phyloP scores from a whole-genome alignment of 2,329 filamentous ascomycete species.

The Bertia moriformis region DNA sequence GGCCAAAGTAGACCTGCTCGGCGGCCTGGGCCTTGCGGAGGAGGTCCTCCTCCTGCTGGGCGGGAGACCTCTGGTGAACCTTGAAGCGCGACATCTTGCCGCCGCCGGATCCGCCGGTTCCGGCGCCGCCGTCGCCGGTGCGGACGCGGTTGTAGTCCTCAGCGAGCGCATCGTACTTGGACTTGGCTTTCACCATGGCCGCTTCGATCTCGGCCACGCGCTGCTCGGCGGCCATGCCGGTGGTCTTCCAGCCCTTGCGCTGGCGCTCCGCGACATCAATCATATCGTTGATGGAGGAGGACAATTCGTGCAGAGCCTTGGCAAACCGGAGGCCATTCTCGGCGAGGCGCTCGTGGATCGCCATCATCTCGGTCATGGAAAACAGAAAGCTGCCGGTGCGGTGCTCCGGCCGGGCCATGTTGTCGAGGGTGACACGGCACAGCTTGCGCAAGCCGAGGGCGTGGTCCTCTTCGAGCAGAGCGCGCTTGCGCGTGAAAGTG shows the following conservation, averaged over 20 bases:
- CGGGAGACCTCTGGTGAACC: constrained; percentile 77
- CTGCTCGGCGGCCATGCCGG: constrained; percentile 74
- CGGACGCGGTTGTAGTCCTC: constrained; percentile 87
- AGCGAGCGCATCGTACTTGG: constrained; percentile 78
- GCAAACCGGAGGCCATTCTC: constrained; percentile 86
- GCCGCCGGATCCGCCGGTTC: too few species aligned
- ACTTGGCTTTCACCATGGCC: constrained; percentile 82
- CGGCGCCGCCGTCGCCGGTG: constrained; percentile 54
- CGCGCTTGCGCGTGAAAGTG: constrained; percentile 82
- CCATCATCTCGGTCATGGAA: constrained; percentile 72
- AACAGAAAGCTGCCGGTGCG: constrained; percentile 68
- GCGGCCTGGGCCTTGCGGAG: constrained; percentile 73
- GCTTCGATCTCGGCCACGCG: constrained; percentile 70
- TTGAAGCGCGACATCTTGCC: constrained; percentile 81
- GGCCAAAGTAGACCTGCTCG: constrained; percentile 72
- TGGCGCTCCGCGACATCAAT: constrained; percentile 69
- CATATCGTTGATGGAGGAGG: constrained; percentile 78
- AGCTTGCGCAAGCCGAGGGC: constrained; percentile 78
- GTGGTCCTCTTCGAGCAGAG: constrained; percentile 77
- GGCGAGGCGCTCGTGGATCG: constrained; percentile 83
- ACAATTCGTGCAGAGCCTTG: constrained; percentile 78
- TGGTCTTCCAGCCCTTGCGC: constrained; percentile 88
- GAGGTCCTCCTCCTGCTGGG: constrained; percentile 85
- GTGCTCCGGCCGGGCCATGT: constrained; percentile 62
- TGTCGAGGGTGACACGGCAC: constrained; percentile 62